Evolutionary conservation across 331 rosid genomes (phyloP).

Genomic region (Malus hybrid): DNA sequence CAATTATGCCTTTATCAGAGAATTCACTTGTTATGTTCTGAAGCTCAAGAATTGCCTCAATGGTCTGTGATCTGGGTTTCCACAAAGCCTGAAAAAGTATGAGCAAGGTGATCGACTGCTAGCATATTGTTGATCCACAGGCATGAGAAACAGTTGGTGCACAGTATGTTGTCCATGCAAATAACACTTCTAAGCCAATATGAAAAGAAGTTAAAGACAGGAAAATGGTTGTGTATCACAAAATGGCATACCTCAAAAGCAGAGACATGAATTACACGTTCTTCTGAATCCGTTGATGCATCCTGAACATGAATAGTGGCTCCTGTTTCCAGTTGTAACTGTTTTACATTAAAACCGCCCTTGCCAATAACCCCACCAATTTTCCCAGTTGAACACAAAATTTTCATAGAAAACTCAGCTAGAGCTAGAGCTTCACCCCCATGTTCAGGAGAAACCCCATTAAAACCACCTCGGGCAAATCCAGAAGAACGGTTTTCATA

Average conservation of each 20-base stretch:
- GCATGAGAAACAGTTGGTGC: conserved; percentile 6
- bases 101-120: conserved; percentile 8
- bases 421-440: conserved; percentile 14
- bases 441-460: conserved; percentile 17
- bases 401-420: conserved; percentile 27
- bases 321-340: conserved; percentile 30
- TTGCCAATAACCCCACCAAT: conserved; percentile 40
- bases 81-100: conserved; percentile 18
- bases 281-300: conserved; percentile 18
- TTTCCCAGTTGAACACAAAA: conserved; percentile 29
- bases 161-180: neutral
- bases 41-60: conserved; percentile 34
- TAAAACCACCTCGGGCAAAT: conserved; percentile 6
- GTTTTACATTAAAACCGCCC: conserved; percentile 32
- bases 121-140: neutral
- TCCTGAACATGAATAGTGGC: conserved; percentile 30
- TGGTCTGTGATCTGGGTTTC: conserved; percentile 24
- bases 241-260: conserved; percentile 25
- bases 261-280: conserved; percentile 28
- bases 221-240: neutral
- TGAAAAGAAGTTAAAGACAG: neutral
- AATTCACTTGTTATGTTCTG: conserved; percentile 26
- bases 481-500: conserved; percentile 5
- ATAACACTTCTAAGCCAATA: neutral
- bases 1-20: conserved; percentile 20